Base-by-base conservation (phyloP, 2,329 filamentous ascomycete species). In the Fusarium coffeatum region DNA sequence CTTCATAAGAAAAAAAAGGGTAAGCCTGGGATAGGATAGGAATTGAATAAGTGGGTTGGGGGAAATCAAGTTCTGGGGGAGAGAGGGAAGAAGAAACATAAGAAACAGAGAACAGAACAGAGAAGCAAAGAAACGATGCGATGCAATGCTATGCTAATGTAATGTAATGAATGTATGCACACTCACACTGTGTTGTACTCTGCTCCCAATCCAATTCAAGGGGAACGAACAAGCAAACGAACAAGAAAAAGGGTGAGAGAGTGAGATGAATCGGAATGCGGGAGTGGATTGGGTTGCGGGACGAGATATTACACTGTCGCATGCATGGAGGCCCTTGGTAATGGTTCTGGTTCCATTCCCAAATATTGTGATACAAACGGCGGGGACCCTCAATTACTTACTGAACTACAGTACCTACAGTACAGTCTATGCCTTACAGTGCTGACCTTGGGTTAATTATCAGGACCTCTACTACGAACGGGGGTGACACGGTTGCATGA, bases 201-300 rank as follows among this genome's bases (percentile, higher is more conserved):
- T 32, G 6, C 34, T 37, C 34, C 34, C 34, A 37, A 37, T 32
- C 11, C 8, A 57, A 51, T 49, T 64, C 59, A 59, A 64, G 51
- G 59, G 49, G 60, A 64, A 59, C 54, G 42, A 37, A 68, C 45
- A 55, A 37, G 64, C 45, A 55, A 22, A 54, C 41, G 37, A 54
- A 50, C 46, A 32, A 56, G 23, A 20, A 49, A 57, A 49, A 65
- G 45, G 37, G 45, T 23, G 43, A 28, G 25, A 56, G 43, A 69
- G 61, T 58, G 66, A 69, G 67, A 68, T 70, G 60, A 59, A 58
- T 58, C 45, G 63, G 67, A 69, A 69, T 69, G 66, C 46, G 56
- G 62, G 57, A 70, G 46, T 59, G 63, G 61, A 60, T 49, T 62
- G 43, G 43, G 37, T 43, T 58, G 47, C 41, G 57, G 64, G 58